phyloP scores from a whole-genome alignment of 2,329 filamentous ascomycete genomes.

The Exophiala sp. region DNA sequence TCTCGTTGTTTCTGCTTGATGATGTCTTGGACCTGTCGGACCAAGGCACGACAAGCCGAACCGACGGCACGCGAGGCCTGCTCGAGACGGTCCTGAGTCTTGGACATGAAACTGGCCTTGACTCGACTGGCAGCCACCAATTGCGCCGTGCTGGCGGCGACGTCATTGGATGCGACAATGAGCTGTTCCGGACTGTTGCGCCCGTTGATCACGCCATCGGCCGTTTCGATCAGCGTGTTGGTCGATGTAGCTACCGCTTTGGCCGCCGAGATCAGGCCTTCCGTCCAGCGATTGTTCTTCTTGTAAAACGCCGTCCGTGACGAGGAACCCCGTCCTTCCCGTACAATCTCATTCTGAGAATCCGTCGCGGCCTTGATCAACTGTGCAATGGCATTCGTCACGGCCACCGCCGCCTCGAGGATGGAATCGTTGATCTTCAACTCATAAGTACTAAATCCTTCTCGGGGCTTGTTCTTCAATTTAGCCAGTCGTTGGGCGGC shows the following conservation, averaged over 20 bases:
- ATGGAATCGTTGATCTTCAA: constrained; percentile 94
- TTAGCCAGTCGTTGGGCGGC: constrained; percentile 84
- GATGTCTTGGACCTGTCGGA: constrained; percentile 89
- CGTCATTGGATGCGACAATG: constrained; percentile 95
- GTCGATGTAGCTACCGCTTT: constrained; percentile 93
- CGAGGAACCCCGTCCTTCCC: constrained; percentile 79
- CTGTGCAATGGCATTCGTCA: constrained; percentile 87
- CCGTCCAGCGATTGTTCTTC: constrained; percentile 99
- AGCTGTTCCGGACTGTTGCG: constrained; percentile 94
- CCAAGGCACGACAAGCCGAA: constrained; percentile 75
- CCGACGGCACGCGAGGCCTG: constrained; percentile 89
- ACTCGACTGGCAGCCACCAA: constrained; percentile 91
- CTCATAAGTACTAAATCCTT: constrained; percentile 93
- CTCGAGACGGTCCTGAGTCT: constrained; percentile 88
- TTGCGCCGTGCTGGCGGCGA: constrained; percentile 92
- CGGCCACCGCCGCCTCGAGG: constrained; percentile 82
- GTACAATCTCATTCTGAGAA: constrained; percentile 93
- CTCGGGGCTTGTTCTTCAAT: constrained; percentile 91
- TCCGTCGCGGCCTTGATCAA: constrained; percentile 91
- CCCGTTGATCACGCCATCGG: constrained; percentile 85
- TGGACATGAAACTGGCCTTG: constrained; percentile 97
- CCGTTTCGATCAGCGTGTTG: constrained; percentile 95
- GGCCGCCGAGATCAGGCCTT: constrained; percentile 91
- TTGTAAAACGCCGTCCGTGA: constrained; percentile 96
- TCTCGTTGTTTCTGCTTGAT: constrained; percentile 80